phyloP scores from a whole-genome alignment of 352 stramenopile species.

The Phytophthora uliginosa region DNA sequence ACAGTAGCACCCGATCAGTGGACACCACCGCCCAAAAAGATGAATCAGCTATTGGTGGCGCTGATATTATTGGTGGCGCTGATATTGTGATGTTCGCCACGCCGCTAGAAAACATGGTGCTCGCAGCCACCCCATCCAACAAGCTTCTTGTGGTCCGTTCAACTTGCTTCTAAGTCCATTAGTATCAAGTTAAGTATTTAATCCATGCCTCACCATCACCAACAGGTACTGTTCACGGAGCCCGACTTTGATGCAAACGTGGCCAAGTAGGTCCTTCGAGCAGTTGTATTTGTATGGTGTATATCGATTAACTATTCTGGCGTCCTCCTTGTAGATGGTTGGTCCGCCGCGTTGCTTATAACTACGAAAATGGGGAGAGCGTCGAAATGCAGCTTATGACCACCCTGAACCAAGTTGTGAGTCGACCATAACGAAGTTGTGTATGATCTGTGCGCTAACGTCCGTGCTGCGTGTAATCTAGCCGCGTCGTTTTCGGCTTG shows the following conservation, averaged over 20 bases:
- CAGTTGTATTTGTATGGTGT: too few species aligned
- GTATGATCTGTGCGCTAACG: not conserved
- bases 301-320: not conserved
- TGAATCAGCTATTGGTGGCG: not conserved
- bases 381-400: slow-evolving; percentile 38
- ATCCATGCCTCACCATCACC: not conserved
- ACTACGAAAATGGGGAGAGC: slow-evolving; percentile 53
- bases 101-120: slow-evolving; percentile 54
- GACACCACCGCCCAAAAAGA: slow-evolving; percentile 5
- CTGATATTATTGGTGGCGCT: slow-evolving; percentile 34
- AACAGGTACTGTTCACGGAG: slow-evolving; percentile 52
- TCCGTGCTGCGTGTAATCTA: slow-evolving; percentile 13
- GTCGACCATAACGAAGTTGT: not conserved
- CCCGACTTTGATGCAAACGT: slow-evolving; percentile 31
- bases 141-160: slow-evolving; percentile 46
- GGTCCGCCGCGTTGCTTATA: slow-evolving; percentile 45
- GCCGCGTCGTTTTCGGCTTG: slow-evolving; percentile 49
- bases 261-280: slow-evolving; percentile 42
- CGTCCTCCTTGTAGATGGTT: slow-evolving; percentile 40
- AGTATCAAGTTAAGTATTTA: not conserved
- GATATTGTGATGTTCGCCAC: slow-evolving; percentile 57
- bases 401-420: slow-evolving; percentile 46
- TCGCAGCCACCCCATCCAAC: slow-evolving; percentile 44
- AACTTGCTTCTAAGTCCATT: not conserved
- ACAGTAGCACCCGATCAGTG: slow-evolving; percentile 31